Percentiles rank a stretch among this genome's conserved stretches.
phyloP scores from a whole-genome alignment of 148 eudicot species.

The Vaccinium vitisidaea region DNA sequence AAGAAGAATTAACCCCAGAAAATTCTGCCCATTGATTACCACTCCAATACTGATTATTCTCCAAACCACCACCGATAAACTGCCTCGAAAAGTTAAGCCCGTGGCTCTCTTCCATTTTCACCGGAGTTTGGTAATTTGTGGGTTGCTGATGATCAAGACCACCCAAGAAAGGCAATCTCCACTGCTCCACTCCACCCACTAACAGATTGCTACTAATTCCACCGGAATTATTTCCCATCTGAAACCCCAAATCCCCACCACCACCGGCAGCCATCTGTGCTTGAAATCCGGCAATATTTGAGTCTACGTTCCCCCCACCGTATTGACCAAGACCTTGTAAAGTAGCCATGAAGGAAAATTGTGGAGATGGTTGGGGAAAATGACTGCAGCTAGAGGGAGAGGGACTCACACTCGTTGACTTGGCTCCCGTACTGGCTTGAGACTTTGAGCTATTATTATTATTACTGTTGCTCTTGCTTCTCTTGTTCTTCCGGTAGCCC shows the following conservation, averaged over 20 bases:
- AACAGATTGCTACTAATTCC: conserved; percentile 3
- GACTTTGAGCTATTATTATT: conserved; percentile 23
- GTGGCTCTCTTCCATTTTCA: conserved; percentile 45
- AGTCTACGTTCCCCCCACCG: conserved; percentile 33
- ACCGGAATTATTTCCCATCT: conserved; percentile 15
- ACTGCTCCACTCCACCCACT: conserved; percentile 18
- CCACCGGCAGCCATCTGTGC: conserved; percentile 15
- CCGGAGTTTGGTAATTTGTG: conserved; percentile 30
- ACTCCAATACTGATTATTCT: conserved; percentile 44
- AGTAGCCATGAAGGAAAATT: conserved; percentile 46
- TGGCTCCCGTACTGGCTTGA: conserved; percentile 1
- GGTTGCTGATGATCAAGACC: conserved; percentile 20
- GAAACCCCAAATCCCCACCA: conserved; percentile 17
- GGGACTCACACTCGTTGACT: conserved; percentile 25
- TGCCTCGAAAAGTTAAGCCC: conserved; percentile 38
- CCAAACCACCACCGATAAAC: conserved; percentile 26
- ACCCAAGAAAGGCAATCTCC: conserved; percentile 33
- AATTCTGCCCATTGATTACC: conserved; percentile 47
- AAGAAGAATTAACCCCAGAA: conserved; percentile 49
- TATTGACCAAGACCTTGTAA: conserved; percentile 47
- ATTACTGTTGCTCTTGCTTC: conserved; percentile 28
- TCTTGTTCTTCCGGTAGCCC: conserved; percentile 64
- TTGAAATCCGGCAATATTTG: conserved; percentile 22
- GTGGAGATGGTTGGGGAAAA: conserved; percentile 26
- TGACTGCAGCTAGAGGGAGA: conserved; percentile 20